Base-by-base conservation (phyloP, 2,329 filamentous ascomycete genomes). In the Stachybotrys echinatus region DNA sequence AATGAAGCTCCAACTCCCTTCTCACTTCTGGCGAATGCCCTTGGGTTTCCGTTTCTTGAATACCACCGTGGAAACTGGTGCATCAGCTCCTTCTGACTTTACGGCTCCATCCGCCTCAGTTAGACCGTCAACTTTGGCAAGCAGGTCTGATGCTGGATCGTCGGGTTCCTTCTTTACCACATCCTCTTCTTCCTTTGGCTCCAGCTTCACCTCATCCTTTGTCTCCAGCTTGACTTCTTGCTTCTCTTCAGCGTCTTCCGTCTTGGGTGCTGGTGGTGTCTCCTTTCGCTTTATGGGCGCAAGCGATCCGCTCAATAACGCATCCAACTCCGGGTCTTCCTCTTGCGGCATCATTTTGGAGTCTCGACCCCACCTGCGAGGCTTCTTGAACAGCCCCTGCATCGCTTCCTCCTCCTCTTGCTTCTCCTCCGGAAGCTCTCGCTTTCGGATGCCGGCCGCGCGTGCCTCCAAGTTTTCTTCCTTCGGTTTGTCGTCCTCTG, bases 21-120 rank as follows among this genome's bases (percentile, higher is more conserved):
- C 20, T 70, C 59, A 84, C 63, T 79, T 84, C 57, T 84, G 78
- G 19, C 83, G 77, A 34, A 84, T 74, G 47, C 76, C 80, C 72
- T 84, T 87, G 14, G 82, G 74, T 62, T 90, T 92, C 48, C 88
- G 75, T 71, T 91, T 92, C 70, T 92, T 92, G 69, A 92, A 94
- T 3, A 90, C 73, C 2, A 90, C 77, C 3, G 79, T 74, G 12
- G 73, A 61, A 3, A 64, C 47, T 20, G 55, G 59, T 23, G 58
- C 55, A 18, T 37, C 52, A 17, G 54, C 57, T n/a, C 57, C 59
- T 18, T 50, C 52, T 2, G 23, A 18, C 38, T 42, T 48, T n/a
- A 42, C 37, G 46, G 37, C 46, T 19, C 17, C 21, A 22, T 42
- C 46, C 22, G 23, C 23, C n/a, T 6, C 17, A 6, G 37, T n/a